Conservation (phyloP, 2,329 filamentous ascomycete species). For the Aspergillus persii region DNA sequence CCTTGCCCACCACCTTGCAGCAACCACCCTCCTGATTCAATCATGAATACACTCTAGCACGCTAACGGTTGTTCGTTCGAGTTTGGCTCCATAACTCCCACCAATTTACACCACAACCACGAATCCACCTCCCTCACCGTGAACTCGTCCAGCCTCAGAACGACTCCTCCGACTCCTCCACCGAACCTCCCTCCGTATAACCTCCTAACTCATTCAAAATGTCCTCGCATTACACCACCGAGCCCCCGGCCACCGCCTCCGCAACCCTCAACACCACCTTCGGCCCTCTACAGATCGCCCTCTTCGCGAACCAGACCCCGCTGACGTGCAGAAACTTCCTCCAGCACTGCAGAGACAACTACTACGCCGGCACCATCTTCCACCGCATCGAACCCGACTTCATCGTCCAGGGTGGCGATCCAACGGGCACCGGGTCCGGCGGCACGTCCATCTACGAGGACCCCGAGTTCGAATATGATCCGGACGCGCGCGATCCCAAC, state of each 20-base stretch:
- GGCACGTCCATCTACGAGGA: constrained; percentile 91
- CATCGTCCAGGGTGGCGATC: constrained; percentile 91
- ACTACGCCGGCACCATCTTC: constrained; percentile 92
- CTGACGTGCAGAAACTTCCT: constrained; percentile 93
- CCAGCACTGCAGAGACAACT: constrained; percentile 89
- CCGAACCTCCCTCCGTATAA: not conserved
- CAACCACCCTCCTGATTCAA: not conserved
- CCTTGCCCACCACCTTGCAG: not conserved
- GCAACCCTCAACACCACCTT: constrained; percentile 85
- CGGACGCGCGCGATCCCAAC: constrained; percentile 46
- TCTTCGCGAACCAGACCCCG: constrained; percentile 93
- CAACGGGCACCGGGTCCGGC: constrained; percentile 86
- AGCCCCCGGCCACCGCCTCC: constrained; percentile 90
- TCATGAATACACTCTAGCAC: not conserved
- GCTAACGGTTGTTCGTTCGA: no score
- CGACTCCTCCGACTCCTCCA: not conserved
- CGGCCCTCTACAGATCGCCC: constrained; percentile 84
- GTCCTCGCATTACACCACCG: constrained; percentile 90
- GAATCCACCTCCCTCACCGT: no score
- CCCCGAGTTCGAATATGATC: constrained; percentile 54
- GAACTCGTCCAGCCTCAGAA: no score
- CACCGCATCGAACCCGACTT: constrained; percentile 90
- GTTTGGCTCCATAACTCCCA: not conserved
- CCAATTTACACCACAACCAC: not conserved
- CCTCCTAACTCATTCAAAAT: constrained; percentile 49